These are phyloP conservation scores for Sporisorium exsertum DNA, from an alignment of 1,284 basidiomycete species.

Conservation along the genomic window DNA sequence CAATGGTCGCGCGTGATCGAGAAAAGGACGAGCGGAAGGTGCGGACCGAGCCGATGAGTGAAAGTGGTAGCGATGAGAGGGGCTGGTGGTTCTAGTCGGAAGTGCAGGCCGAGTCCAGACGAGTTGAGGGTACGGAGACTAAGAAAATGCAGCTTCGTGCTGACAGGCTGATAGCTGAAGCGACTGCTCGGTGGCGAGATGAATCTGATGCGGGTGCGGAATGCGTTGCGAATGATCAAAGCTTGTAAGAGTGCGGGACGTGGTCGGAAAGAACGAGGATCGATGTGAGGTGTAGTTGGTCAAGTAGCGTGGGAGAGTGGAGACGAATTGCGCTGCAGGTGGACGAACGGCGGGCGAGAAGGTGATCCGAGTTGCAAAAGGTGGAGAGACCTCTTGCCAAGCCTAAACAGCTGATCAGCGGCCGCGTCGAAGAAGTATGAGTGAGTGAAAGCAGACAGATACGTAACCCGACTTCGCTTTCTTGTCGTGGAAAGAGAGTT, in stretches of 20 bases:
- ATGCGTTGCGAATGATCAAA: too few species aligned
- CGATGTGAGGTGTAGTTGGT: not conserved
- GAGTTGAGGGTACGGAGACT: not conserved
- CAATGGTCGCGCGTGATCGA: not conserved
- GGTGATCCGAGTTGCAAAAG: not conserved
- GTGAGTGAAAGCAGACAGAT: not conserved
- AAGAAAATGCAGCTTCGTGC: not conserved
- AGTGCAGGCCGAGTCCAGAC: too few species aligned
- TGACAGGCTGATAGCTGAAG: too few species aligned
- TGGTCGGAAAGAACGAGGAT: not conserved
- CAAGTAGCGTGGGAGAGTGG: not conserved
- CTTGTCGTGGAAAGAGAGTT: not conserved
- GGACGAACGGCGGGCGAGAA: not conserved
- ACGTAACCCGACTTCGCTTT: not conserved
- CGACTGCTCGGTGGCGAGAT: not conserved
- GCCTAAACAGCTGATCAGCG: slow-evolving; percentile 5
- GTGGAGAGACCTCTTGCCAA: not conserved
- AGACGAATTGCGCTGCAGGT: not conserved
- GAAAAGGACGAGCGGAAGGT: not conserved
- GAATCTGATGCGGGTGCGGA: not conserved
- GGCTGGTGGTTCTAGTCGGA: not conserved
- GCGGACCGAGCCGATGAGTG: not conserved
- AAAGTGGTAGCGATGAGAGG: not conserved
- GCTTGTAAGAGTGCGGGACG: not conserved
- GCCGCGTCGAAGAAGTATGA: not conserved